phyloP scores from a whole-genome alignment of 305 asterid species.

The Fraxinus paxiana region DNA sequence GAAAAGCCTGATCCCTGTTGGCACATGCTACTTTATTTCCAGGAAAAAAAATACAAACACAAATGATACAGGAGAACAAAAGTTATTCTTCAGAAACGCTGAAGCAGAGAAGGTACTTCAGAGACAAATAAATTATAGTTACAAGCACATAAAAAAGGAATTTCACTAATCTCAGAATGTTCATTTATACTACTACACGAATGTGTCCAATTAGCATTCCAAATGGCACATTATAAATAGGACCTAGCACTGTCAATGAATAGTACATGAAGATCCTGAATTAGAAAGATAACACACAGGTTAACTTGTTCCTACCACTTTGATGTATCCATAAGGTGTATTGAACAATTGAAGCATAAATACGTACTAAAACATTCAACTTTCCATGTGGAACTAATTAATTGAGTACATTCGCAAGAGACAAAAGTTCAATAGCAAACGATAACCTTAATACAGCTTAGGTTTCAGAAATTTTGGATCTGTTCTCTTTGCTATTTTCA shows the following conservation, averaged over 20 bases:
- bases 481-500: no score
- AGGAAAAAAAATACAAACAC: neutral
- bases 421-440: neutral
- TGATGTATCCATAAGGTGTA: neutral
- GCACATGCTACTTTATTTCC: slow-evolving; percentile 20
- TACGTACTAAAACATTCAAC: neutral
- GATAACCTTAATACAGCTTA: neutral
- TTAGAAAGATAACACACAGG: neutral
- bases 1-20: slow-evolving; percentile 57
- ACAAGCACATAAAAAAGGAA: neutral
- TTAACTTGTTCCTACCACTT: neutral
- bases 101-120: neutral
- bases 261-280: neutral
- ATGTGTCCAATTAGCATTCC: neutral
- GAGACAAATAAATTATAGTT: neutral
- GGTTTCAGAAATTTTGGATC: neutral
- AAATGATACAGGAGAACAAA: neutral
- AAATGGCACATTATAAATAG: neutral
- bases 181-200: neutral
- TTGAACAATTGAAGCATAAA: neutral
- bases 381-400: neutral
- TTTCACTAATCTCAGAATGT: neutral
- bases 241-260: neutral
- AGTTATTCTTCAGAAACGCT: neutral
- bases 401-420: neutral